Evolutionary conservation across 179 eudicot genomes (phyloP).

Genomic region (Drosera spatulata): DNA sequence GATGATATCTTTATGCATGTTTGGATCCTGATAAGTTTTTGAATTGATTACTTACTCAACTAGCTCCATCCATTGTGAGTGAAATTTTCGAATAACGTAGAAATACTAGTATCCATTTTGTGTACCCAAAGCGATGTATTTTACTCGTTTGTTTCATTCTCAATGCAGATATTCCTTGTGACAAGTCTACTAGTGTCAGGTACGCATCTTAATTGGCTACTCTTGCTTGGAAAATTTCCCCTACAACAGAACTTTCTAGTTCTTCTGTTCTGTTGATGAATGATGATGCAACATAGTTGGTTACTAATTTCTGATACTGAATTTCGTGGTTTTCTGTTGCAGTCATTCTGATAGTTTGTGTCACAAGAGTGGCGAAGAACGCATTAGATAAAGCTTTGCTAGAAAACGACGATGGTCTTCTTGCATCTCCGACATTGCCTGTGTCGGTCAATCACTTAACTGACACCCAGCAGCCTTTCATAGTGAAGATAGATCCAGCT

Average conservation of each 20-base stretch:
- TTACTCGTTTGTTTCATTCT: background rate
- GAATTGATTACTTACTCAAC: too few relatives aligned
- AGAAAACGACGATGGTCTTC: conserved; percentile 25
- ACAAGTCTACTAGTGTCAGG: conserved; percentile 70
- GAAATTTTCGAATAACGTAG: too few relatives aligned
- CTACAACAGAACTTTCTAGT: background rate
- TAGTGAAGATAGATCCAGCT: conserved; percentile 31
- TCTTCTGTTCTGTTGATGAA: background rate
- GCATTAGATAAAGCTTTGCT: conserved; percentile 79
- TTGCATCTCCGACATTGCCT: conserved; percentile 21
- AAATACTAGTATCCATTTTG: too few relatives aligned
- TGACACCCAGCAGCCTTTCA: conserved; percentile 51
- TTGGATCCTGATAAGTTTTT: too few relatives aligned
- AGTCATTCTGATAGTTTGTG: conserved; percentile 57
- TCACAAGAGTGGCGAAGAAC: conserved; percentile 72
- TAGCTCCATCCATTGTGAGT: background rate
- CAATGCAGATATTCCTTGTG: conserved; percentile 58
- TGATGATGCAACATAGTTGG: background rate
- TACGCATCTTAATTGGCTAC: conserved; percentile 17
- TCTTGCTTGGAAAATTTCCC: too few relatives aligned
- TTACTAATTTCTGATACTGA: background rate
- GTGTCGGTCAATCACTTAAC: conserved; percentile 17
- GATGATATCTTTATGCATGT: too few relatives aligned
- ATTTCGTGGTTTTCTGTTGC: conserved; percentile 13
- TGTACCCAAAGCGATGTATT: too few relatives aligned